Percentiles rank a stretch among this genome's conserved stretches.
phyloP scores from a whole-genome alignment of 2,329 filamentous ascomycete genomes.

The Coniochaeta sp. region DNA sequence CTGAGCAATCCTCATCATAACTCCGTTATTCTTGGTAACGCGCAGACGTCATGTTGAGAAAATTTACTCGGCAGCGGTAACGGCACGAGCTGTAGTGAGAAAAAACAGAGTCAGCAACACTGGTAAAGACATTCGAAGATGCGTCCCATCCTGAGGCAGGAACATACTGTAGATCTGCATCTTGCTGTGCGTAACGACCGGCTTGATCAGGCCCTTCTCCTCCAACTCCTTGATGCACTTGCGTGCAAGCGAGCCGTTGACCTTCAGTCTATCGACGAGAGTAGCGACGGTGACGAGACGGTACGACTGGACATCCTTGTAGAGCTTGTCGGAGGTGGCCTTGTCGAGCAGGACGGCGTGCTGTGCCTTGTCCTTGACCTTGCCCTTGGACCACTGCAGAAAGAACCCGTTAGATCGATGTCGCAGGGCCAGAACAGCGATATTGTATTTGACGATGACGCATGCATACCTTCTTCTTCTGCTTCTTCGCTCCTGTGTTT shows the following conservation, averaged over 20 bases:
- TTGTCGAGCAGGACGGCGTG: conserved; percentile 99
- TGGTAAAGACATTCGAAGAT: background rate
- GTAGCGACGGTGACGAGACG: conserved; percentile 97
- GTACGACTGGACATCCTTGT: conserved; percentile 99
- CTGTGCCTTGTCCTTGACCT: conserved; percentile 99
- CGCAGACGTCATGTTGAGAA: conserved; percentile 16
- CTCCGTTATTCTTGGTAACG: conserved; percentile 8
- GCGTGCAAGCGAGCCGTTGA: conserved; percentile 96
- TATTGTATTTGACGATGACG: background rate
- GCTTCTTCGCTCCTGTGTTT: conserved; percentile 64
- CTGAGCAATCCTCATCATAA: conserved; percentile 11
- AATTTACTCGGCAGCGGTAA: conserved; percentile 41
- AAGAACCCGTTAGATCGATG: background rate
- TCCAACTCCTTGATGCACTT: conserved; percentile 85
- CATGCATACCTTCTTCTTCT: conserved; percentile 57
- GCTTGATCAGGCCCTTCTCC: conserved; percentile 98
- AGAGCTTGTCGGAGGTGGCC: conserved; percentile 91
- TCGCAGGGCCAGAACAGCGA: background rate
- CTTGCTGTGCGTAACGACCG: conserved; percentile 92
- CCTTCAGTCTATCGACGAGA: conserved; percentile 99
- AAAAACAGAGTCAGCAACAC: conserved; percentile 15
- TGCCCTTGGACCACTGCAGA: conserved; percentile 43
- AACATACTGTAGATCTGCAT: conserved; percentile 91
- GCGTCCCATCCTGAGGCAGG: background rate
- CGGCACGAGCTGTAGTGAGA: conserved; percentile 49